phyloP scores from a whole-genome alignment of 139 green algal species.

The Mesostigma viride region DNA sequence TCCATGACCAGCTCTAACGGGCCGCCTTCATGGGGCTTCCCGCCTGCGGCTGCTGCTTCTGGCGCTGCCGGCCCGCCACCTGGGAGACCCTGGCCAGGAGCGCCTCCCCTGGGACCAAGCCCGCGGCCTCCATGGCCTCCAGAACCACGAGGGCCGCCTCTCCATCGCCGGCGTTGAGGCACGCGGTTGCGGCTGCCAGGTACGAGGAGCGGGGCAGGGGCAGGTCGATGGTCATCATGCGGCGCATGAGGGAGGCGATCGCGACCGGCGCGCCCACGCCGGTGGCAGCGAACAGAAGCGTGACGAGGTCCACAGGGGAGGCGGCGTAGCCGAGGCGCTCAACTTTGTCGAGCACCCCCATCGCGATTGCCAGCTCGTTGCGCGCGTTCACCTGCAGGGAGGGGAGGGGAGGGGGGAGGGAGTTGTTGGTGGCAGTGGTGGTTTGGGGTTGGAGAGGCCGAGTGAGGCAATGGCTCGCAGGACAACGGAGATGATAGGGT shows the following conservation, averaged over 20 bases:
- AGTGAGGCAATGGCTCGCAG: no score
- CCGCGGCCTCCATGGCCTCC: not conserved
- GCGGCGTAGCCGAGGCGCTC: not conserved
- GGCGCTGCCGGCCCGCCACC: no score
- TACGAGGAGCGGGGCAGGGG: no score
- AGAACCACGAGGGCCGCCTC: not conserved
- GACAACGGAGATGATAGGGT: no score
- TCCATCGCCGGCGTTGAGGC: not conserved
- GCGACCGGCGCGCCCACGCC: no score
- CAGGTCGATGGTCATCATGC: not conserved
- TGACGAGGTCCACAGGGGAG: not conserved
- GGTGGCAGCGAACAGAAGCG: not conserved
- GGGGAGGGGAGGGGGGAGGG: no score
- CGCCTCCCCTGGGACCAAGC: not conserved
- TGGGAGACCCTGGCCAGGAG: not conserved
- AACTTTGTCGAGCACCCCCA: not conserved
- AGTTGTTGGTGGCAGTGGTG: no score
- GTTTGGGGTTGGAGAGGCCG: no score
- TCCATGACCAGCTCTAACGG: no score
- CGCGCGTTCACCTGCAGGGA: no score
- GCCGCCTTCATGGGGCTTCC: no score
- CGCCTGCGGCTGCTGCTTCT: no score
- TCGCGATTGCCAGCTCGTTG: not conserved
- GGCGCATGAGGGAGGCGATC: not conserved
- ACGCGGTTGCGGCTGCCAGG: not conserved